These are phyloP conservation scores for Calocybe gangraenosa DNA, from an alignment of 768 basidiomycete genomes.

Conservation along the genomic window DNA sequence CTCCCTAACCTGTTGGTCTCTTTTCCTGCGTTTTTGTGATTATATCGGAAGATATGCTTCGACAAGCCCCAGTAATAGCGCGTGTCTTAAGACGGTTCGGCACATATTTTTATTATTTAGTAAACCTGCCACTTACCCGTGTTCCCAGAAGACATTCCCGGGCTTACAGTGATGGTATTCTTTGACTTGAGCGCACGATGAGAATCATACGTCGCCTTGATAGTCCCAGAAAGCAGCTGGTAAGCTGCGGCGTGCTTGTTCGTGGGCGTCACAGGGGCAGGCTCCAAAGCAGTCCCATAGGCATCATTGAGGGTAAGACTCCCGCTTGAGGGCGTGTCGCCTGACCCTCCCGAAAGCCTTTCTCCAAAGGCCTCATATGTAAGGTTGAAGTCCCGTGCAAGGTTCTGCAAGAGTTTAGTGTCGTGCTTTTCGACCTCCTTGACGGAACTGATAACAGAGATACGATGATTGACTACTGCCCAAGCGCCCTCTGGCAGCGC, in stretches of 20 bases:
- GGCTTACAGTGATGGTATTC: conserved; percentile 40
- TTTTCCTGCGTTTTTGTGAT: conserved; percentile 35
- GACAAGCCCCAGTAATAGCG: conserved; percentile 56
- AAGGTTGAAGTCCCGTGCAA: conserved; percentile 53
- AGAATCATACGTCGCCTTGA: conserved; percentile 55
- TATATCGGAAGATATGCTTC: conserved; percentile 67
- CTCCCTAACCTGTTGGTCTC: conserved; percentile 29
- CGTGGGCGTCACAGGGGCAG: conserved; percentile 60
- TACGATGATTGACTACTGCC: conserved; percentile 70
- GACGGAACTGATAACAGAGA: conserved; percentile 42
- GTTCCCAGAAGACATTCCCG: conserved; percentile 58
- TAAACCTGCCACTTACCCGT: conserved; percentile 34
- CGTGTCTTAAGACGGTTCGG: conserved; percentile 51
- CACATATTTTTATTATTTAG: no score
- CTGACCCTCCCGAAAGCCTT: conserved; percentile 21
- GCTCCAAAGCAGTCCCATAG: conserved; percentile 49
- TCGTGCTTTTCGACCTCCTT: conserved; percentile 42
- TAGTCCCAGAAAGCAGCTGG: conserved; percentile 55
- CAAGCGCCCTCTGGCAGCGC: conserved; percentile 74
- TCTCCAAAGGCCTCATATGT: conserved; percentile 56
- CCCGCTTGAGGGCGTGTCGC: conserved; percentile 34
- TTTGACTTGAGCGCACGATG: conserved; percentile 33
- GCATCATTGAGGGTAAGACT: conserved; percentile 49
- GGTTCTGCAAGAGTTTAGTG: conserved; percentile 35
- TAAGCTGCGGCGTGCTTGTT: conserved; percentile 42